phyloP scores from a whole-genome alignment of 495 filamentous ascomycete species.

The Penicillium atrosanguineum region DNA sequence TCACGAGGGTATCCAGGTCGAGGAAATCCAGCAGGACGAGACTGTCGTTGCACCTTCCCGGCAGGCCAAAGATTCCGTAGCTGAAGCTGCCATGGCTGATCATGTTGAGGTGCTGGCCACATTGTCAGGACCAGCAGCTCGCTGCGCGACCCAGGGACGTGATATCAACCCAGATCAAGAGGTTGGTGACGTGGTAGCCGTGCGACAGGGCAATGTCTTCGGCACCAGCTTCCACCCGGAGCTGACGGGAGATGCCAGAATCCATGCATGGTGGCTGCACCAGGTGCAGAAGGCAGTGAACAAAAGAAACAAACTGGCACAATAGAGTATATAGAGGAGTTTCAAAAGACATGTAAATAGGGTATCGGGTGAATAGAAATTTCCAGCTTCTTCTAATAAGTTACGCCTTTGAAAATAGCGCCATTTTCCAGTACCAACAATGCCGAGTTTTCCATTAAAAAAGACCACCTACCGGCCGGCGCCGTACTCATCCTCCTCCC shows the following conservation, averaged over 20 bases:
- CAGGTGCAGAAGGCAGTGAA: conserved; percentile 55
- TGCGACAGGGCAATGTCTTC: conserved; percentile 90
- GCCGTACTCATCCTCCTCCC: conserved; percentile 55
- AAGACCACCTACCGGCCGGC: conserved; percentile 39
- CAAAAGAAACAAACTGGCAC: conserved; percentile 26
- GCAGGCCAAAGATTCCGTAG: conserved; percentile 41
- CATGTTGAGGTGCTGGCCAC: conserved; percentile 51
- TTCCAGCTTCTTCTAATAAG: conserved; percentile 22
- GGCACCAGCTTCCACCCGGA: conserved; percentile 98
- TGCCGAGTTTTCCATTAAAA: conserved; percentile 12
- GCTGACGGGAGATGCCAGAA: conserved; percentile 81
- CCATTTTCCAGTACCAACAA: conserved; percentile 29
- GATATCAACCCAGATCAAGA: conserved; percentile 43
- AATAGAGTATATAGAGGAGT: conserved; percentile 17
- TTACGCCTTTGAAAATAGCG: conserved; percentile 27
- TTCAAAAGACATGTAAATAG: conserved; percentile 27
- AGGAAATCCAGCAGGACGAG: conserved; percentile 50
- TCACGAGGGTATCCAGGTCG: conserved; percentile 48
- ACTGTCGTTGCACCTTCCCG: conserved; percentile 67
- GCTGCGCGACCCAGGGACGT: conserved; percentile 36
- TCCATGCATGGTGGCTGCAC: conserved; percentile 91
- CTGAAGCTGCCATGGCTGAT: conserved; percentile 40
- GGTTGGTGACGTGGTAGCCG: conserved; percentile 82
- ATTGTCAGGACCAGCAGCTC: conserved; percentile 46
- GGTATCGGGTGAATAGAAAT: conserved; percentile 26